A percentile compares a stretch with the other conserved stretches of the same genome.
Evolutionary conservation across 805 yeast species (phyloP).

Genomic region (Zygosaccharomyces lentus): DNA sequence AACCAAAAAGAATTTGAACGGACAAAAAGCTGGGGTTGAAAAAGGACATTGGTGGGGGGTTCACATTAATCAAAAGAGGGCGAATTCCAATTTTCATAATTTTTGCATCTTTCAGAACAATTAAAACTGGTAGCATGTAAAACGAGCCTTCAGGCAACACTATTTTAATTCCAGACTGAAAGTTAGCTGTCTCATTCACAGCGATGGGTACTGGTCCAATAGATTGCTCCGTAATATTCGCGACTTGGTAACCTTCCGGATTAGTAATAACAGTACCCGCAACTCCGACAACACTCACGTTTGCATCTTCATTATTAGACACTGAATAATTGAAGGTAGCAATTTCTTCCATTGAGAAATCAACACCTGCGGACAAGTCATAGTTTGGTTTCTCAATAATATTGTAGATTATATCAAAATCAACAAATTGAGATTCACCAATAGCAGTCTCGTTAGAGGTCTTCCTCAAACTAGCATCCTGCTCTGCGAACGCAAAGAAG

Average conservation of each 20-base stretch:
- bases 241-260: conserved; percentile 44
- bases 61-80: conserved; percentile 53
- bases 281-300: conserved; percentile 56
- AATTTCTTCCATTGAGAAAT: conserved; percentile 50
- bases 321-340: conserved; percentile 50
- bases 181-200: conserved; percentile 45
- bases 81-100: conserved; percentile 53
- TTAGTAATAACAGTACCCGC: conserved; percentile 63
- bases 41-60: conserved; percentile 62
- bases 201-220: conserved; percentile 56
- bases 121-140: conserved; percentile 56
- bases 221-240: conserved; percentile 61
- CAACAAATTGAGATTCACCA: conserved; percentile 18
- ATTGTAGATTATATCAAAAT: conserved; percentile 46
- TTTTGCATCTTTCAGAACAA: conserved; percentile 46
- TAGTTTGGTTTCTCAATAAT: conserved; percentile 44
- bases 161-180: conserved; percentile 58
- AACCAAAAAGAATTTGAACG: conserved; percentile 51
- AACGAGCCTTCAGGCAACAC: conserved; percentile 55
- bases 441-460: not conserved
- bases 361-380: conserved; percentile 37
- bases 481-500: not conserved
- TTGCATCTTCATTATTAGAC: conserved; percentile 48
- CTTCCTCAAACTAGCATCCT: not conserved
- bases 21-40: conserved; percentile 70